phyloP scores from a whole-genome alignment of 2,329 filamentous ascomycete genomes.

The Penicillium janthinellum region DNA sequence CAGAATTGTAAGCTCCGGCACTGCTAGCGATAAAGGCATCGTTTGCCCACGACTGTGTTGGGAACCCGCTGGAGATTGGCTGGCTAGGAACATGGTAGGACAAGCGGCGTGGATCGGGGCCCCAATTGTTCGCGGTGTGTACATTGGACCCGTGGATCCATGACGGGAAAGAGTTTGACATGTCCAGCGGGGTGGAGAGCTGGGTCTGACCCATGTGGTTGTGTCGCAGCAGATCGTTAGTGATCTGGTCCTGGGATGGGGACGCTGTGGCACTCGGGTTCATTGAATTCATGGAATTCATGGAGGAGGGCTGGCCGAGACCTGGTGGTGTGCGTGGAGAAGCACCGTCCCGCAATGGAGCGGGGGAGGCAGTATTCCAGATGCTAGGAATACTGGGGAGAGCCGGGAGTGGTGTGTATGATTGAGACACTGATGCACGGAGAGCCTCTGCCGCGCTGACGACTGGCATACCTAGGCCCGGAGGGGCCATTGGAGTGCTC shows the following conservation, averaged over 20 bases:
- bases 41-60: constrained; percentile 38
- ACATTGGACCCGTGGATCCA: constrained; percentile 27
- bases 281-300: constrained; percentile 16
- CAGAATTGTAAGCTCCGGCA: constrained; percentile 26
- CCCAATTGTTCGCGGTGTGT: constrained; percentile 29
- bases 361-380: constrained; percentile 49
- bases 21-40: constrained; percentile 40
- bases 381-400: constrained; percentile 45
- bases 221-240: constrained; percentile 34
- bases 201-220: constrained; percentile 31
- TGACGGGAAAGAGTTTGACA: constrained; percentile 25
- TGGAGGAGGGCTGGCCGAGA: constrained; percentile 30
- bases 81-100: constrained; percentile 31
- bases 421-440: constrained; percentile 30
- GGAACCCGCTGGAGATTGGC: constrained; percentile 29
- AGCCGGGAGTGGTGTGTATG: constrained; percentile 35
- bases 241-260: constrained; percentile 28
- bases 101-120: constrained; percentile 21
- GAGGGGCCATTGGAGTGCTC: constrained; percentile 36
- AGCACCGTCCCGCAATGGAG: constrained; percentile 44
- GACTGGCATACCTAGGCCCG: constrained; percentile 34
- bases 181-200: constrained; percentile 24
- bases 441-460: constrained; percentile 22
- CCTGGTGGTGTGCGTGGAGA: constrained; percentile 44
- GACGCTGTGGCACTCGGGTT: constrained; percentile 19